Evolutionary conservation across 257 asterid genomes (phyloP).

Genomic region (Henckelia pumila): DNA sequence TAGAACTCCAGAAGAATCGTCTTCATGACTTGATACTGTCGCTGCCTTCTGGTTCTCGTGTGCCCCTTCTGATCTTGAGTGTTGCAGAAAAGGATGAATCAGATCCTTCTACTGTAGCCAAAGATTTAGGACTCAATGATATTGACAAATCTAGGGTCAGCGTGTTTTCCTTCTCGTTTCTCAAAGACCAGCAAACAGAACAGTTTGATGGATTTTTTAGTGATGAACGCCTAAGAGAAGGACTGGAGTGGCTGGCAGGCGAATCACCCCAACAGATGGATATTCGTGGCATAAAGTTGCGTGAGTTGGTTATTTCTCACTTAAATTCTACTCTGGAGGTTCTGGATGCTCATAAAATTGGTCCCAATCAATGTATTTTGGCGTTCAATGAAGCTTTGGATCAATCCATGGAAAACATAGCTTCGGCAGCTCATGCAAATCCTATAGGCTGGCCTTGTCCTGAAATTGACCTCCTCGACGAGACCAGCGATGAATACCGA

Average conservation of each 20-base stretch:
- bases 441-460: constrained; percentile 92
- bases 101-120: constrained; percentile 43
- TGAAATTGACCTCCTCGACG: constrained; percentile 62
- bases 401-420: constrained; percentile 47
- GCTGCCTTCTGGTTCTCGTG: constrained; percentile 57
- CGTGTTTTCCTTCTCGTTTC: constrained; percentile 42
- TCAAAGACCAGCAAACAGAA: constrained; percentile 39
- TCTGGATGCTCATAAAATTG: constrained; percentile 33
- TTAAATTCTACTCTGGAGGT: constrained; percentile 48
- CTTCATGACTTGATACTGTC: constrained; percentile 53
- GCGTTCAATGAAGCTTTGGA: constrained; percentile 72
- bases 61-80: constrained; percentile 76
- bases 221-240: constrained; percentile 59
- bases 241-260: constrained; percentile 80
- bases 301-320: constrained; percentile 65
- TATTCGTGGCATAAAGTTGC: constrained; percentile 47
- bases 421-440: constrained; percentile 59
- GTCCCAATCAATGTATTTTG: constrained; percentile 63
- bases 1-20: constrained; percentile 59
- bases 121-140: constrained; percentile 50
- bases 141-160: constrained; percentile 50
- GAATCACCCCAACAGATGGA: constrained; percentile 67
- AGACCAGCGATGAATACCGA: constrained; percentile 42
- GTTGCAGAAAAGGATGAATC: constrained; percentile 42
- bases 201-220: constrained; percentile 58